Percentiles rank a stretch among this genome's conserved stretches.
Conservation (phyloP, 352 stramenopile species). For the Phytophthora hybrid region DNA sequence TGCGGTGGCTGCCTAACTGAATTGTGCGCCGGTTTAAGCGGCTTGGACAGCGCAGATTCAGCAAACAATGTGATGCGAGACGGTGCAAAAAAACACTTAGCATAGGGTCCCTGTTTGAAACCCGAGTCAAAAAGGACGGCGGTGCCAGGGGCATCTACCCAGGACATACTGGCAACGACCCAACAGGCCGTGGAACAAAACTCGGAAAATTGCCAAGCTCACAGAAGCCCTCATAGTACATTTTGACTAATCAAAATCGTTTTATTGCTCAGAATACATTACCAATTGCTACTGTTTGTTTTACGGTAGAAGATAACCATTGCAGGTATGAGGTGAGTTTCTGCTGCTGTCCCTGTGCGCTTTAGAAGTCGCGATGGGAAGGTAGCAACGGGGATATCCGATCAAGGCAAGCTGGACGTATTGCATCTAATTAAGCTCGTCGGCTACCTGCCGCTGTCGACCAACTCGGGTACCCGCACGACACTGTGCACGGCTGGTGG, state of each 20-base stretch:
- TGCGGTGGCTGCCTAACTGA: no score
- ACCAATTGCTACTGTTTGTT: not conserved
- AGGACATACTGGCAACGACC: no score
- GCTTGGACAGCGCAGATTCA: no score
- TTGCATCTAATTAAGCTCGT: not conserved
- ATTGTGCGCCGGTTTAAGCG: no score
- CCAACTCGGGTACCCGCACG: slow-evolving; percentile 1
- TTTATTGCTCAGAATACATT: not conserved
- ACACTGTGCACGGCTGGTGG: slow-evolving; percentile 5
- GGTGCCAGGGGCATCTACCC: no score
- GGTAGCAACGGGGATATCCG: not conserved
- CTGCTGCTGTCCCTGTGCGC: not conserved
- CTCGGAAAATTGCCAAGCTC: not conserved
- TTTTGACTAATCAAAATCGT: not conserved
- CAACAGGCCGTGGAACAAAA: slow-evolving; percentile 1
- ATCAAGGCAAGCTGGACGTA: not conserved
- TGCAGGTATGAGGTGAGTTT: not conserved
- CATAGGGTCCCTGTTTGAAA: no score
- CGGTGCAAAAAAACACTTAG: no score
- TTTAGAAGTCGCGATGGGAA: not conserved
- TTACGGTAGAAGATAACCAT: not conserved
- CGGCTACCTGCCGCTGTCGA: not conserved
- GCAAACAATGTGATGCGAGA: no score
- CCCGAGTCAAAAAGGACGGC: no score
- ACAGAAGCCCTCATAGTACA: no score